Percentiles rank a stretch among this genome's conserved stretches.
Evolutionary conservation across 345 rosid genomes (phyloP).

Genomic region (Pugionium cornutum): DNA sequence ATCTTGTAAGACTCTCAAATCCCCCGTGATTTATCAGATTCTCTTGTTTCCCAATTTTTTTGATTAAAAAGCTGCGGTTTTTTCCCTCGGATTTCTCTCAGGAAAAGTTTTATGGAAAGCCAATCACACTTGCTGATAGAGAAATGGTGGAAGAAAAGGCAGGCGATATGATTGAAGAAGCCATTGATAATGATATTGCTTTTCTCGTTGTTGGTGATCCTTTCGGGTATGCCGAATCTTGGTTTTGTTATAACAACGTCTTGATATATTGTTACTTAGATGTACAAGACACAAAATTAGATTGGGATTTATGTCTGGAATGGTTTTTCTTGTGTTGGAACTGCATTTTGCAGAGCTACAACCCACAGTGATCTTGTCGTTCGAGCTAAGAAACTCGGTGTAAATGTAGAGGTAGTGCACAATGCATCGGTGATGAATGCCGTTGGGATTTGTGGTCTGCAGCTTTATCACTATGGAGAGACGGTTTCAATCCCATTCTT

Average conservation of each 20-base stretch:
- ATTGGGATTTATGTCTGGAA: background rate
- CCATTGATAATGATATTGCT: slow-evolving; percentile 56
- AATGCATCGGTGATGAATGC: slow-evolving; percentile 98
- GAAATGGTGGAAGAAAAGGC: slow-evolving; percentile 94
- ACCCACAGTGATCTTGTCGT: slow-evolving; percentile 94
- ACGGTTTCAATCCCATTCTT: slow-evolving; percentile 88
- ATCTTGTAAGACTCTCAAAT: slow-evolving; percentile 48
- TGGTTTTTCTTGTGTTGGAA: background rate
- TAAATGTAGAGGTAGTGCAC: slow-evolving; percentile 73
- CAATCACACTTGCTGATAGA: slow-evolving; percentile 71
- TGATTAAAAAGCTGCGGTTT: background rate
- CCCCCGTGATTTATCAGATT: background rate
- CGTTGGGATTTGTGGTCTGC: slow-evolving; percentile 84
- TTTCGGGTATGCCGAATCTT: slow-evolving; percentile 56
- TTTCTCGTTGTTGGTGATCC: slow-evolving; percentile 97
- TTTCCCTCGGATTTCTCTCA: slow-evolving; percentile 10
- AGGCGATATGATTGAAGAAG: slow-evolving; percentile 57
- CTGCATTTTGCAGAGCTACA: slow-evolving; percentile 61
- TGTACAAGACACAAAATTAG: too few relatives aligned
- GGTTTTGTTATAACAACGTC: background rate
- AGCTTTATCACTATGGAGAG: slow-evolving; percentile 91
- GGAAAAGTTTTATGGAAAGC: slow-evolving; percentile 78
- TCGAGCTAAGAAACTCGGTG: slow-evolving; percentile 72
- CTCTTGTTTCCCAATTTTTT: background rate
- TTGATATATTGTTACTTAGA: too few relatives aligned